Evolutionary conservation across 139 green algal genomes (phyloP).

Genomic region (Mesostigma viride): DNA sequence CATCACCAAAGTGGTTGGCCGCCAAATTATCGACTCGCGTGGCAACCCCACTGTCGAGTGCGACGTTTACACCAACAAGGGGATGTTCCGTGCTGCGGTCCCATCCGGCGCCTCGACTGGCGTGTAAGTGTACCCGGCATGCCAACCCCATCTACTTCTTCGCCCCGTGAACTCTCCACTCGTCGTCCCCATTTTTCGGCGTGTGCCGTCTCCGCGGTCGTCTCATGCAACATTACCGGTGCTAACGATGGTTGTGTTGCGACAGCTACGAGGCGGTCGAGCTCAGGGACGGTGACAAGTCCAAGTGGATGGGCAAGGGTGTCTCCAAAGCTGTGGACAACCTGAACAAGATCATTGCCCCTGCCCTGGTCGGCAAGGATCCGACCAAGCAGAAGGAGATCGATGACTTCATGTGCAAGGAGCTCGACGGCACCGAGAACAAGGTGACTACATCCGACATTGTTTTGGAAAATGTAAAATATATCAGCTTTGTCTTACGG

Average conservation of each 20-base stretch:
- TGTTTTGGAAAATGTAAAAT: too few species aligned
- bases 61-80: conserved; percentile 82
- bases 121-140: conserved; percentile 25
- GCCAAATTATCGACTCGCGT: conserved; percentile 90
- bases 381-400: conserved; percentile 78
- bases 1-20: conserved; percentile 34
- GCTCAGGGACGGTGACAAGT: conserved; percentile 79
- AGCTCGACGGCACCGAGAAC: conserved; percentile 93
- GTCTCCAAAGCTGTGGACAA: conserved; percentile 83
- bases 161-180: background rate
- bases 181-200: background rate
- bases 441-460: too few species aligned
- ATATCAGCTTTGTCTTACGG: too few species aligned
- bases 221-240: too few species aligned
- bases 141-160: background rate
- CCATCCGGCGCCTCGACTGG: conserved; percentile 89
- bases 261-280: conserved; percentile 79
- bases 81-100: conserved; percentile 78
- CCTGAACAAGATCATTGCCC: conserved; percentile 86
- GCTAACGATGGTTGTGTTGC: too few species aligned
- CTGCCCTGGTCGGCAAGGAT: conserved; percentile 75
- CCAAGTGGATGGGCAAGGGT: conserved; percentile 69
- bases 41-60: conserved; percentile 92
- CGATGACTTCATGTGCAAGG: conserved; percentile 81
- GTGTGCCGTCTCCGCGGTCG: too few species aligned